Conservation (phyloP, 257 asterid species). For the Solanum chilense region DNA sequence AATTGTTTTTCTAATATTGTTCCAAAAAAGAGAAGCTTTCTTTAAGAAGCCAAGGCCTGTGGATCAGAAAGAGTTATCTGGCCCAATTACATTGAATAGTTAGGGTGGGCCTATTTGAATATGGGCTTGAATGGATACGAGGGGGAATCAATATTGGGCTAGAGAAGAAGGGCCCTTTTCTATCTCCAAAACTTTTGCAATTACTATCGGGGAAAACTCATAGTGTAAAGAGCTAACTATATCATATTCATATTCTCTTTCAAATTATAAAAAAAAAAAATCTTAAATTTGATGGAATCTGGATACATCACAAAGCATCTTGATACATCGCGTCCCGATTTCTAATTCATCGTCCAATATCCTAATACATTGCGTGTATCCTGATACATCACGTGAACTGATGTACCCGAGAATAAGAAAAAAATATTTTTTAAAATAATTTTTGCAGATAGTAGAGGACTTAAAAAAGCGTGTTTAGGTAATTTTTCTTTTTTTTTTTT, state of each 20-base stretch:
- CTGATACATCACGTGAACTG: neutral
- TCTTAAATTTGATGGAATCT: too few species aligned
- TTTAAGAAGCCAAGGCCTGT: neutral
- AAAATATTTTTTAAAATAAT: too few species aligned
- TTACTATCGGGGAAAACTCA: neutral
- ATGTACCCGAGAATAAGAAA: neutral
- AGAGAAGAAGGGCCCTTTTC: neutral
- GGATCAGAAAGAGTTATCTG: neutral
- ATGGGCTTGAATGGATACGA: neutral
- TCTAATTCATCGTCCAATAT: neutral
- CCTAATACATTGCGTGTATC: neutral
- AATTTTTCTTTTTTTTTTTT: too few species aligned
- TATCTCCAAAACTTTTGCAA: neutral
- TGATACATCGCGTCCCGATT: neutral
- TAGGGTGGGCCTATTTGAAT: neutral
- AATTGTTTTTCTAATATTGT: neutral
- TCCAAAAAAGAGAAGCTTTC: neutral
- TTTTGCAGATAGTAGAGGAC: too few species aligned
- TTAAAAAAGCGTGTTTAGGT: neutral
- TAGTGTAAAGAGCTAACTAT: neutral
- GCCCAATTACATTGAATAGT: neutral
- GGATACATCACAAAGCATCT: neutral
- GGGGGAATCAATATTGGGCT: neutral
- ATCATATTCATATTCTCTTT: too few species aligned
- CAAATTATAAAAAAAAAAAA: neutral